Base-by-base conservation (phyloP, 768 basidiomycete species). In the Kwoniella shandongensis region DNA sequence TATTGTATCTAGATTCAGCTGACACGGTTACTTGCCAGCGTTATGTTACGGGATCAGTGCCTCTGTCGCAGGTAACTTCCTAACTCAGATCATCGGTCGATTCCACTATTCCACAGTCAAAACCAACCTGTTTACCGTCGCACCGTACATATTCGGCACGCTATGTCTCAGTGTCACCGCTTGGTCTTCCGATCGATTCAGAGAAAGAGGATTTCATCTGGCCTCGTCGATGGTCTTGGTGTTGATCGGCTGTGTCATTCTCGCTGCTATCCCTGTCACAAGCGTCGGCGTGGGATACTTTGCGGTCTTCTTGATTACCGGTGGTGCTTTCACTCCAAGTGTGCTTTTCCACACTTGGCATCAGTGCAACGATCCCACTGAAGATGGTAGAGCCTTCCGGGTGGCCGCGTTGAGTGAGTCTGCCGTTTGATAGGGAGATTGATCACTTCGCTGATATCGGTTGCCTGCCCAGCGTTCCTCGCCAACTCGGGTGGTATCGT, bases 111-210 rank as follows among this genome's bases (percentile, higher is more conserved):
- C 79, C 2, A 79, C 80, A 2, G 74, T 83, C 62, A 81, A 80
- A 60, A 83, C 83, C 12, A 83, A 83, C 59, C 72, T 83, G 22
- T 78, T 77, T 59, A 83, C 83, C 17, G 79, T 83, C 27, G 83
- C 82, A 10, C 83, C 83, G 3, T 82, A 83, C 61, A 72, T 83
- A 35, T 79, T 79, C 49, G 81, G 81, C 35, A 82, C 82, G 1
- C 78, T 81, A 0, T 79, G 80, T 10, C 66, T 82, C 10, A 61
- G 83, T 3, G 49, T 79, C 30, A 66, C 83, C 40, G 80, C 83
- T 8, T 81, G 81, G 64, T 81, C 81, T 4, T 83, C 82, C 3
- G 82, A 83, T 62, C 77, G 79, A 67, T 83, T 81, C 62, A 73
- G 81, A 40, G 62, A 66, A 46, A 55, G 63, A 30, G 56, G 57